Evolutionary conservation across 108 stramenopile species (phyloP), one percentile per base, ranked within the genome.

Genomic region (Mediolabrus comicus): DNA sequence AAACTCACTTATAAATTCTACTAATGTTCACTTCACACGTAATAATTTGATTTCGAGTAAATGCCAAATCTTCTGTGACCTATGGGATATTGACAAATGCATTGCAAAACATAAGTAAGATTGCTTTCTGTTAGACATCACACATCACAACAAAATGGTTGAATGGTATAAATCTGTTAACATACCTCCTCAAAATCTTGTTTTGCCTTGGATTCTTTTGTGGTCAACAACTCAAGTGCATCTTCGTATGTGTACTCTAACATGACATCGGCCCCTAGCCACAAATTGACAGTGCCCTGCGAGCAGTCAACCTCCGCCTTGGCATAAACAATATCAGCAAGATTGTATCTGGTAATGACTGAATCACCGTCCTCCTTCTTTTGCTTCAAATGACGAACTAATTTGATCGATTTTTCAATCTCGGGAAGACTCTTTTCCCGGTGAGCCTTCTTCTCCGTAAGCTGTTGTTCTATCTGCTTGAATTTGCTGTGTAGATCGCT

Each of bases 241-340:
- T 99, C 98, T 13, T 95, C 87, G 75, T 98, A 98, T 24, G 95
- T 92, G 82, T 98, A 99, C 64, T 99, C 98, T 73, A 99, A 70
- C 98, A 99, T 98, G 59, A 98, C 97, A 87, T 96, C 95, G 49
- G 97, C 98, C 27, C 98, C 98, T 32, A 99, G 74, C 98, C 98
- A 99, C 34, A 99, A 72, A 85, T 97, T 97, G 8, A 99, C 98
- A 43, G 82, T 94, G 0, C 94, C 96, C 59, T 77, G 63, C 14
- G 86, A 80, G 35, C 71, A 83, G 72, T 95, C 93, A 13, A 99
- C 81, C 59, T 95, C 86, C 0, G 98, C 98, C 62, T 96, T 94
- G 19, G 93, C 91, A 66, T 95, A 98, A n/a, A 99, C 79, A 28
- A 86, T 95, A 75, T 99, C 98, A 5, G 92, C 88, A 12, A 99